Conservation (phyloP, 345 rosid species). For the thale cress (Arabidopsis thaliana) region TAIR10.1 NC_003074.8:22053501-22054000, state of each 20-base stretch:
- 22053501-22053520: conserved; percentile 61
- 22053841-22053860: conserved; percentile 40
- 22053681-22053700: conserved; percentile 52
- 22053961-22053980: conserved; percentile 35
- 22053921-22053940: conserved; percentile 28
- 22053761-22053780: conserved; percentile 30
- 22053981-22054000: conserved; percentile 31
- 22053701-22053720: conserved; percentile 50
- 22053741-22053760: conserved; percentile 54
- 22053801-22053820: conserved; percentile 48
- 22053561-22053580: conserved; percentile 48
- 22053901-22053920: conserved; percentile 51
- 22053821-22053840: conserved; percentile 48
- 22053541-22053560: conserved; percentile 51
- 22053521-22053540: conserved; percentile 55
- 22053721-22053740: conserved; percentile 55
- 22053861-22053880: conserved; percentile 22
- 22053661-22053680: conserved; percentile 52
- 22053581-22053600: conserved; percentile 55
- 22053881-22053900: conserved; percentile 42
- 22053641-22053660: conserved; percentile 51
- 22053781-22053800: conserved; percentile 37
- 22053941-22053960: conserved; percentile 45
- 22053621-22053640: conserved; percentile 48
- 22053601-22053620: conserved; percentile 51